These are phyloP conservation scores for Anisodus acutangulus DNA, from an alignment of 257 asterid species.

Conservation along the genomic window DNA sequence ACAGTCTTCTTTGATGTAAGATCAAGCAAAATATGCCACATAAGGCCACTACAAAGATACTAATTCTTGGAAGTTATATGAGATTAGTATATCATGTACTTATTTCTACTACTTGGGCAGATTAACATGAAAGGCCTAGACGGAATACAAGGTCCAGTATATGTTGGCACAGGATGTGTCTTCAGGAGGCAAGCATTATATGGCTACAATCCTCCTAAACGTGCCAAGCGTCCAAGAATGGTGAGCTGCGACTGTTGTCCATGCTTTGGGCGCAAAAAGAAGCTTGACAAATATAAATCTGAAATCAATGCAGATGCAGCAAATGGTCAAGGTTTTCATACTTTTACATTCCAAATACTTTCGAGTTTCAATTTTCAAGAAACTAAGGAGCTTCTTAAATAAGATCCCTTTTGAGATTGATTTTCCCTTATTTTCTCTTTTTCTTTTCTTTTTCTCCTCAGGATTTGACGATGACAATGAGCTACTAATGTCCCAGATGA, in stretches of 20 bases:
- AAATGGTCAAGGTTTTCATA: constrained; percentile 58
- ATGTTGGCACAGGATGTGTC: constrained; percentile 96
- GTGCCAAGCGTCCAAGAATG: constrained; percentile 82
- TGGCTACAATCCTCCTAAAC: constrained; percentile 87
- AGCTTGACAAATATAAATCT: constrained; percentile 59
- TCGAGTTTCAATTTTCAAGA: not conserved
- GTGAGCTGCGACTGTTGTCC: constrained; percentile 94
- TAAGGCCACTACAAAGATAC: not conserved
- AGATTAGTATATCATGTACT: not conserved
- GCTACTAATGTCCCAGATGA: constrained; percentile 84
- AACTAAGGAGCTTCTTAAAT: not conserved
- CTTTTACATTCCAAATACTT: constrained; percentile 11
- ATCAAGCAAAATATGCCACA: constrained; percentile 16
- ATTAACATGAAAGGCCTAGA: constrained; percentile 94
- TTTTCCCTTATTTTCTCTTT: constrained; percentile 28
- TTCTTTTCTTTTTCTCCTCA: constrained; percentile 32
- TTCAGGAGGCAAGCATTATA: constrained; percentile 85
- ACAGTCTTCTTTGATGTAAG: constrained; percentile 97
- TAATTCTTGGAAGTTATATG: not conserved
- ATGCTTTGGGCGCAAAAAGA: constrained; percentile 78
- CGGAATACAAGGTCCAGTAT: constrained; percentile 95
- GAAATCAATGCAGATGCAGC: constrained; percentile 57
- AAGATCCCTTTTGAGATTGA: not conserved
- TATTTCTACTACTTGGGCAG: constrained; percentile 43
- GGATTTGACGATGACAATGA: constrained; percentile 87